Evolutionary conservation across 768 basidiomycete species (phyloP).

Genomic region (Gloeostereum incarnatum): DNA sequence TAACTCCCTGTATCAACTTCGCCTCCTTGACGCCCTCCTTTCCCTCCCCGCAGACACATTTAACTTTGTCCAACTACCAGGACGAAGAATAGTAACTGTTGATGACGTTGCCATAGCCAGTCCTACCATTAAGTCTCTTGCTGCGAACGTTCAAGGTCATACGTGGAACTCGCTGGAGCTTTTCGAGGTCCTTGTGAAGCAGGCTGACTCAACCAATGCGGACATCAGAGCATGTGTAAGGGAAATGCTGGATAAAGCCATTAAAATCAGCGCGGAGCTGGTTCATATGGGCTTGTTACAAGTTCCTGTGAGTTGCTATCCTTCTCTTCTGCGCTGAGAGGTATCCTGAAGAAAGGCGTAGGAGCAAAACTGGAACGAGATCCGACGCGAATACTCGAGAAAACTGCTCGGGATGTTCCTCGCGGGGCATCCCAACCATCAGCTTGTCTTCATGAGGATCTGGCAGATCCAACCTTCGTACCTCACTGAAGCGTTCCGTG

Average conservation of each 20-base stretch:
- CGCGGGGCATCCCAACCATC: conserved; percentile 88
- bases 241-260: conserved; percentile 90
- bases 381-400: conserved; percentile 79
- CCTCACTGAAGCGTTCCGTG: conserved; percentile 80
- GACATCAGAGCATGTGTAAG: conserved; percentile 73
- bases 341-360: conserved; percentile 15
- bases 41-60: conserved; percentile 87
- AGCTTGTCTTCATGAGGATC: conserved; percentile 93
- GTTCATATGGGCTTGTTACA: conserved; percentile 91
- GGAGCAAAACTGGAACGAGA: conserved; percentile 83
- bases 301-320: conserved; percentile 58
- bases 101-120: conserved; percentile 82
- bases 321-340: neutral
- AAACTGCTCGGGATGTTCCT: conserved; percentile 86
- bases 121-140: conserved; percentile 87
- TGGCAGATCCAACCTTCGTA: conserved; percentile 87
- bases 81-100: conserved; percentile 74
- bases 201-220: conserved; percentile 59
- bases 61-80: conserved; percentile 85
- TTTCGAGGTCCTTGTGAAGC: conserved; percentile 78
- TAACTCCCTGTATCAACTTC: conserved; percentile 79
- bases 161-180: conserved; percentile 94
- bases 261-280: conserved; percentile 89
- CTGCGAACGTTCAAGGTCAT: conserved; percentile 83
- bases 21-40: conserved; percentile 80